Evolutionary conservation across 495 filamentous ascomycete species (phyloP).

Genomic region (Mytilinidion resinicola): DNA sequence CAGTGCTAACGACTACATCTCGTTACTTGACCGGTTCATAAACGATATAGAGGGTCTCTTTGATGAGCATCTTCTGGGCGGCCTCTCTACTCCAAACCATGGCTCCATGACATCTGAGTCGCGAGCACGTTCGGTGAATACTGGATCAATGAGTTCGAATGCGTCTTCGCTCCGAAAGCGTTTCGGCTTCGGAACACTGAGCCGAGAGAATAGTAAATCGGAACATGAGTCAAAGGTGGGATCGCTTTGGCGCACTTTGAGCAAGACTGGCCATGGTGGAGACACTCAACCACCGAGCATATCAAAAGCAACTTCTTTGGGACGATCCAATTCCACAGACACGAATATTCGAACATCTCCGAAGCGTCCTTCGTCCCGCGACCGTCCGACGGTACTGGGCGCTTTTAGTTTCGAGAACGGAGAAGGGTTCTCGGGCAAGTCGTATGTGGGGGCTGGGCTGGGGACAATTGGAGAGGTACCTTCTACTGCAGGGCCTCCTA

Average conservation of each 20-base stretch:
- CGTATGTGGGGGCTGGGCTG: slow-evolving; percentile 39
- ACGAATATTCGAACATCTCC: slow-evolving; percentile 48
- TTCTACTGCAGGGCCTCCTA: slow-evolving; percentile 40
- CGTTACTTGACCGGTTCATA: slow-evolving; percentile 82
- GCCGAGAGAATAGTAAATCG: slow-evolving; percentile 70
- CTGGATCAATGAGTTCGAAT: slow-evolving; percentile 60
- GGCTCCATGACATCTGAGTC: slow-evolving; percentile 43
- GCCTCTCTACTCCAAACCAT: slow-evolving; percentile 35
- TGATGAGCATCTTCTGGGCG: slow-evolving; percentile 48
- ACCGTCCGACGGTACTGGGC: slow-evolving; percentile 49
- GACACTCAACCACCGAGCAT: slow-evolving; percentile 50
- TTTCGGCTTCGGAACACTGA: slow-evolving; percentile 68
- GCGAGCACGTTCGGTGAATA: slow-evolving; percentile 43
- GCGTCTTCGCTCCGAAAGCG: slow-evolving; percentile 78
- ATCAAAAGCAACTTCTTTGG: slow-evolving; percentile 53
- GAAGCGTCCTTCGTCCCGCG: slow-evolving; percentile 42
- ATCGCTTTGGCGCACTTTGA: slow-evolving; percentile 81
- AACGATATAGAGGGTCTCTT: slow-evolving; percentile 89
- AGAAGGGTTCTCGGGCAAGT: slow-evolving; percentile 39
- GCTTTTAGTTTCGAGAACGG: slow-evolving; percentile 46
- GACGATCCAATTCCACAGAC: slow-evolving; percentile 79
- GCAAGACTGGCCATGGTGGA: slow-evolving; percentile 64
- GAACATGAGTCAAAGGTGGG: slow-evolving; percentile 62
- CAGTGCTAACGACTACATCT: slow-evolving; percentile 76
- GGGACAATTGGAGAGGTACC: slow-evolving; percentile 42